These are phyloP conservation scores for Podospora appendiculata DNA, from an alignment of 495 filamentous ascomycete genomes.

Conservation along the genomic window DNA sequence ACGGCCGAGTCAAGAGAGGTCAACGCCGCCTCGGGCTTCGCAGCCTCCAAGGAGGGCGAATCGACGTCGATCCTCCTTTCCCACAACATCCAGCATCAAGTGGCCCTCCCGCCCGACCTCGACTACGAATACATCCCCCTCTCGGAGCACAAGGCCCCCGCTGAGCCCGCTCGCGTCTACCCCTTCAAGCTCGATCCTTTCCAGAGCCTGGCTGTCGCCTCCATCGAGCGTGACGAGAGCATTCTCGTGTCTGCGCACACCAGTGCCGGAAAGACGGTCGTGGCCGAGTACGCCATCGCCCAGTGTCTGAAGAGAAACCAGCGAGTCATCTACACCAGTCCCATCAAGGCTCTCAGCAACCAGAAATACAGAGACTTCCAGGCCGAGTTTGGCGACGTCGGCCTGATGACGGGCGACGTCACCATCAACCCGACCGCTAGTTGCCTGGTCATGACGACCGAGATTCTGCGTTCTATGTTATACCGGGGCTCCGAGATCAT, in stretches of 20 bases:
- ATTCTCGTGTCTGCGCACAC: conserved; percentile 96
- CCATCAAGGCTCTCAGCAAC: conserved; percentile 96
- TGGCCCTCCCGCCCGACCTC: conserved; percentile 77
- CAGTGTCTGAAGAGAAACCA: conserved; percentile 96
- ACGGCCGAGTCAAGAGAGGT: conserved; percentile 92
- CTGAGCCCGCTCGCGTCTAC: conserved; percentile 73
- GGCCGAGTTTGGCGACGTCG: conserved; percentile 93
- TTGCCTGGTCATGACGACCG: conserved; percentile 98
- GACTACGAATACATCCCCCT: conserved; percentile 86
- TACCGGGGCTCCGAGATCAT: conserved; percentile 98
- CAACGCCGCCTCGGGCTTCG: conserved; percentile 72
- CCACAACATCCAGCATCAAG: conserved; percentile 97
- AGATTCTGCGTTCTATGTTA: conserved; percentile 97
- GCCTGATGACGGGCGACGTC: conserved; percentile 97
- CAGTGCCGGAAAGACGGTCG: conserved; percentile 94
- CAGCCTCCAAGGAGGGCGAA: conserved; percentile 46
- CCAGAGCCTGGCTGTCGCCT: conserved; percentile 84
- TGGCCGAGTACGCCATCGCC: conserved; percentile 96
- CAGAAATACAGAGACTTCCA: conserved; percentile 97
- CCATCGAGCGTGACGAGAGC: conserved; percentile 91
- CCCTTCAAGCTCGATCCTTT: conserved; percentile 94
- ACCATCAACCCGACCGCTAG: conserved; percentile 98
- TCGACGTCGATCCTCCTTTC: conserved; percentile 62
- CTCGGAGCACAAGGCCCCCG: conserved; percentile 79
- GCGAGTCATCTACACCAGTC: conserved; percentile 97